Conservation (phyloP, 2,329 filamentous ascomycete species). For the Sarocladium brachiariae region DNA sequence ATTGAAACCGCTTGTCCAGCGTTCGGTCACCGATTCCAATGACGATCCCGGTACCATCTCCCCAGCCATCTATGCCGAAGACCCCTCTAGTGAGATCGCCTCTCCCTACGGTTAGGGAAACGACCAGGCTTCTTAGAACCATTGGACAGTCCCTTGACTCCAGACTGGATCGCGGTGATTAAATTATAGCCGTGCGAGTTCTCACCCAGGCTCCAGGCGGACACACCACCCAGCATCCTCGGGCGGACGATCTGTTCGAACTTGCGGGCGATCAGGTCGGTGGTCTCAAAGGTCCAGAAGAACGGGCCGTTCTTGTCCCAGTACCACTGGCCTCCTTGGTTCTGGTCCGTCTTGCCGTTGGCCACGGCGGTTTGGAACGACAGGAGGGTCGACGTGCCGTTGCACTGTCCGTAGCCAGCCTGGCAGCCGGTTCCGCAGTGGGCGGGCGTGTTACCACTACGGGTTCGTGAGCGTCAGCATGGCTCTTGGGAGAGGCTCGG, state of each 20-base stretch:
- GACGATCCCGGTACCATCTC: no score
- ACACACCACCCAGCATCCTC: constrained; percentile 39
- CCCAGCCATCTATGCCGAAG: no score
- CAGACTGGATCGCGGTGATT: constrained; percentile 33
- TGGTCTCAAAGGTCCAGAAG: constrained; percentile 52
- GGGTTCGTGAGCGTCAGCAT: background rate
- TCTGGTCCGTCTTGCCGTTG: constrained; percentile 35
- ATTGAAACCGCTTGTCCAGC: no score
- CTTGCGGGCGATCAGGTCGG: constrained; percentile 39
- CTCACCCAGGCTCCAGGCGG: constrained; percentile 48
- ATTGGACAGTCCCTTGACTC: constrained; percentile 14
- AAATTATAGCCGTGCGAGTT: constrained; percentile 38
- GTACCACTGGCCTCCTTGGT: constrained; percentile 48
- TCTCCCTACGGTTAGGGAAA: background rate
- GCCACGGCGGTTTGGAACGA: constrained; percentile 34
- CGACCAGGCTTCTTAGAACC: background rate
- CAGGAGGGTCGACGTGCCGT: background rate
- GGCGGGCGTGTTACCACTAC: background rate
- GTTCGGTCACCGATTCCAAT: no score
- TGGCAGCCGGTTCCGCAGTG: constrained; percentile 3
- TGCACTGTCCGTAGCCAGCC: constrained; percentile 13
- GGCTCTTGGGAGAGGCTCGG: no score
- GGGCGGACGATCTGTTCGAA: constrained; percentile 35
- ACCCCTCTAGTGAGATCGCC: background rate
- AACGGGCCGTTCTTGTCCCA: constrained; percentile 37